Evolutionary conservation across 495 filamentous ascomycete genomes (phyloP).

Genomic region (Penicillium macrosclerotiorum): DNA sequence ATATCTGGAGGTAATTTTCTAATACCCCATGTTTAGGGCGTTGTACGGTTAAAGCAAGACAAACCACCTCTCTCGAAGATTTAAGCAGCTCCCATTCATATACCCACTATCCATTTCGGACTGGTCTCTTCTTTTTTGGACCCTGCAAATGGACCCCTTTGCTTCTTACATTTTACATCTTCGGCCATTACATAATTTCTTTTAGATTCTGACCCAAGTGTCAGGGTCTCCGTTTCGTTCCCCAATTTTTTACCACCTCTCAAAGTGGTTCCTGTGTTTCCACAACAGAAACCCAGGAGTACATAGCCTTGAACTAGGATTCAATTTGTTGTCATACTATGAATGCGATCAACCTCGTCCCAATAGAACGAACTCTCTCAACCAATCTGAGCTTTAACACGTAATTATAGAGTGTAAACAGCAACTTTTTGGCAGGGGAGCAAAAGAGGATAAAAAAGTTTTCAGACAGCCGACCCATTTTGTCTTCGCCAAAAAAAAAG

Average conservation of each 20-base stretch:
- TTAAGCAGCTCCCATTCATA: constrained; percentile 14
- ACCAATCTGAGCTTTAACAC: neutral
- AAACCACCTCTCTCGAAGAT: constrained; percentile 41
- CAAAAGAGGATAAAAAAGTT: constrained; percentile 4
- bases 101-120: too few relatives aligned
- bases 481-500: constrained; percentile 18
- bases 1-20: neutral
- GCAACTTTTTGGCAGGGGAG: neutral
- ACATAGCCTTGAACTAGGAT: too few relatives aligned
- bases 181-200: neutral
- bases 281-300: too few relatives aligned
- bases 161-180: too few relatives aligned
- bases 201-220: too few relatives aligned
- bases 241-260: too few relatives aligned
- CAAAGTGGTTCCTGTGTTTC: too few relatives aligned
- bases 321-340: too few relatives aligned
- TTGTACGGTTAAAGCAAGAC: constrained; percentile 47
- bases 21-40: constrained; percentile 37
- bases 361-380: neutral
- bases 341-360: neutral
- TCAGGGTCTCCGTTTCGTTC: too few relatives aligned
- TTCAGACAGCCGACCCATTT: constrained; percentile 39
- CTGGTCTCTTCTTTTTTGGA: too few relatives aligned
- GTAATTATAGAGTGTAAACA: neutral
- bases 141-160: too few relatives aligned